Evolutionary conservation across 768 basidiomycete genomes (phyloP), one percentile per base, ranked within the genome.

Genomic region (Tylopilus plumbeoviolaceoides): DNA sequence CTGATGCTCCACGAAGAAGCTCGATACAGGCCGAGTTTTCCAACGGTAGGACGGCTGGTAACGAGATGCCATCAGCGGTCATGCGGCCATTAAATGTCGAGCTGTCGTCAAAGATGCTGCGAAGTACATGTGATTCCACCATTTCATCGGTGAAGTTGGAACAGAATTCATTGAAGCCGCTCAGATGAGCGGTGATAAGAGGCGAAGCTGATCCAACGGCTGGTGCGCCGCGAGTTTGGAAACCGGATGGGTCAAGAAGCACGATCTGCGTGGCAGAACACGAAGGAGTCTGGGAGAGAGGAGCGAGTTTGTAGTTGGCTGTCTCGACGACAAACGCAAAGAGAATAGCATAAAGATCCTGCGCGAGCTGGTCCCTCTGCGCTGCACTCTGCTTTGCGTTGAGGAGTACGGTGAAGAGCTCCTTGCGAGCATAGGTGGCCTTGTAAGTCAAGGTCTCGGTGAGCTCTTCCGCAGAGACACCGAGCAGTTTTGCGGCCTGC

Each of bases 281-380:
- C 48, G 72, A 57, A 31, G 75, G 73, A 10, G 71, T 68, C 8
- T 72, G 67, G 1, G 75, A 67, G 55, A 70, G 60, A 3, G 82
- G 77, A 11, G 79, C 74, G 21, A 83, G 66, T 59, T 75, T 75
- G 62, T 81, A 78, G 64, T 85, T 85, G 55, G 80, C 80, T 11
- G 80, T 82, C 63, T 85, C 83, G 45, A 83, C 78, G 40, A 84
- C 75, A 54, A 78, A 84, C 0, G 82, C 76, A 56, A 84, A 84
- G 43, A 84, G 71, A 60, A 84, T 83, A 31, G 80, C 77, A 58
- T 84, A 85, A 35, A 84, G 75, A 57, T 83, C 82, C 50, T 76
- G 73, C 25, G 80, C 73, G 36, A 85, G 72, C 28, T 72, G 72
- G 54, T 84, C 80, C 28, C 82, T 75, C 60, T 84, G 83, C 1